phyloP scores from a whole-genome alignment of 208 protist species.

The Spongospora subterranea region DNA sequence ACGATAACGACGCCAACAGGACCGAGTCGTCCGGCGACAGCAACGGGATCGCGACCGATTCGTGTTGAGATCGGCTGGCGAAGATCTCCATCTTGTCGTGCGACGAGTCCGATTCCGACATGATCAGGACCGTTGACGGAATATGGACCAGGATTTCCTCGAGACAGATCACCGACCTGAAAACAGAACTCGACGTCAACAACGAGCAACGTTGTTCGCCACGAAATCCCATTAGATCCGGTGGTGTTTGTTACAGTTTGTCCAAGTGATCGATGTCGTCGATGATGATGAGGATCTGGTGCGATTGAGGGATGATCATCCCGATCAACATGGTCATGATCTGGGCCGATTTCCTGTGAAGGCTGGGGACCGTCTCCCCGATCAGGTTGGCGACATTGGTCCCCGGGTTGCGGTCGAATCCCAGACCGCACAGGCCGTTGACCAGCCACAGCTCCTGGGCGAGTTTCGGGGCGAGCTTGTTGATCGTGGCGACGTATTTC shows the following conservation, averaged over 20 bases:
- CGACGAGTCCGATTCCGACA: not conserved
- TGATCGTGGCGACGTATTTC: not conserved
- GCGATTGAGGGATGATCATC: not conserved
- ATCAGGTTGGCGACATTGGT: too few relatives aligned
- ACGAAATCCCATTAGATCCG: too few relatives aligned
- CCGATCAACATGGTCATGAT: not conserved
- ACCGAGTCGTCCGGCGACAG: not conserved
- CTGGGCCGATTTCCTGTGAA: not conserved
- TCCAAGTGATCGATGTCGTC: not conserved
- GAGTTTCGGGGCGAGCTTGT: not conserved
- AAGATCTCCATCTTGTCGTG: not conserved
- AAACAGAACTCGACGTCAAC: not conserved
- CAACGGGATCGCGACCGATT: not conserved
- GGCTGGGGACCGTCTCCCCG: too few relatives aligned
- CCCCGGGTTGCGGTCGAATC: not conserved
- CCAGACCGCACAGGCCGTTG: not conserved
- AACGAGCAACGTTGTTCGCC: too few relatives aligned
- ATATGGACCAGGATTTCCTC: not conserved
- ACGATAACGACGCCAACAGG: not conserved
- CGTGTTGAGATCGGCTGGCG: not conserved
- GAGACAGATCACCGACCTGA: not conserved
- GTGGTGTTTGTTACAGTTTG: not conserved
- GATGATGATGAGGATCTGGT: not conserved
- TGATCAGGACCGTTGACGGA: not conserved
- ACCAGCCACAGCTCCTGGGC: not conserved